A percentile compares a stretch with the other conserved stretches of the same genome.
Evolutionary conservation across 306 rosid genomes (phyloP).

Genomic region (Alnus glutinosa): DNA sequence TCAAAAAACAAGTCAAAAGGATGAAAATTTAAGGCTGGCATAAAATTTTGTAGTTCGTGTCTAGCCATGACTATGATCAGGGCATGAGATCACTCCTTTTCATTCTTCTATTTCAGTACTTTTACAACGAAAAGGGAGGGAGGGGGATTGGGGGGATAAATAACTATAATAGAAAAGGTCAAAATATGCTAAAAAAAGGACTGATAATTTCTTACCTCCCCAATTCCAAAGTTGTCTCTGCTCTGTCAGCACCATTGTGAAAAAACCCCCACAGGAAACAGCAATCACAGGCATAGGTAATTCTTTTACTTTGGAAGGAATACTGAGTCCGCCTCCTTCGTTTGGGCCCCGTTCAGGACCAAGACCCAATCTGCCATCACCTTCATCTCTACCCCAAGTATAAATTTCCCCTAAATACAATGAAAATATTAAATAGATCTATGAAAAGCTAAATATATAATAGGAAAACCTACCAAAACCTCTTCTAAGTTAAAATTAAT

Average conservation of each 20-base stretch:
- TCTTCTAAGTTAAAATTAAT: background rate
- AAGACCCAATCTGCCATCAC: slow-evolving; percentile 94
- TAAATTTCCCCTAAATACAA: slow-evolving; percentile 71
- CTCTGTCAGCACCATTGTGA: slow-evolving; percentile 71
- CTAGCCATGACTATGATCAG: background rate
- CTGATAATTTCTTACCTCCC: slow-evolving; percentile 64
- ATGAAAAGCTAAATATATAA: background rate
- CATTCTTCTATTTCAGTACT: slow-evolving; percentile 1
- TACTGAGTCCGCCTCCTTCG: slow-evolving; percentile 85
- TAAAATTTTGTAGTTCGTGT: background rate
- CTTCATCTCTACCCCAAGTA: slow-evolving; percentile 97
- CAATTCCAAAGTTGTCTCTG: slow-evolving; percentile 88
- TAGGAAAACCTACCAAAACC: background rate
- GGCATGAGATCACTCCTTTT: background rate
- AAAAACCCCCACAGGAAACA: slow-evolving; percentile 92
- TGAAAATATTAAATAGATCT: background rate
- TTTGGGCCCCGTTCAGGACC: slow-evolving; percentile 91
- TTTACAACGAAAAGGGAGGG: background rate
- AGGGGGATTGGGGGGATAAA: background rate
- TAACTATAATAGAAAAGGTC: background rate
- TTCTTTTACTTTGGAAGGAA: slow-evolving; percentile 74
- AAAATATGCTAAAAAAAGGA: background rate
- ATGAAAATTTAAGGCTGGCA: background rate
- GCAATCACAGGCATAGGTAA: slow-evolving; percentile 69
- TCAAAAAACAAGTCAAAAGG: background rate